Evolutionary conservation across 2,329 filamentous ascomycete species (phyloP).

Genomic region (Colletotrichum neosansevieriae): DNA sequence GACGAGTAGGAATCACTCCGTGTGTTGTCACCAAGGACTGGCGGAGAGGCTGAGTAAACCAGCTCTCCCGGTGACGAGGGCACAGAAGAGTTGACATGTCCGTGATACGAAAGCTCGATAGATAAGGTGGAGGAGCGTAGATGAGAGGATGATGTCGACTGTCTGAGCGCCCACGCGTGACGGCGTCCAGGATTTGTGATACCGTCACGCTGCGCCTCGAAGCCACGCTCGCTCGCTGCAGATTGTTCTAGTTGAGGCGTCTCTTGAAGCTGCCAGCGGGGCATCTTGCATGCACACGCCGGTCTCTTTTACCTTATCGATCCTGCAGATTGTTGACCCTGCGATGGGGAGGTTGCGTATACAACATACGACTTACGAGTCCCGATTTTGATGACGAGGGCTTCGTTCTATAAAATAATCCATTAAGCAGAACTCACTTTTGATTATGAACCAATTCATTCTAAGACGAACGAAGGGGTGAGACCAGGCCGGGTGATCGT

Average conservation of each 20-base stretch:
- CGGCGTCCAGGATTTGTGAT: constrained; percentile 22
- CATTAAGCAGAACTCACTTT: background rate
- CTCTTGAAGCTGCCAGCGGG: background rate
- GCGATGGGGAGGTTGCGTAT: constrained; percentile 13
- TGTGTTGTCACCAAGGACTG: background rate
- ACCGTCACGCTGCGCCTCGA: constrained; percentile 27
- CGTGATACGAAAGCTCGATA: background rate
- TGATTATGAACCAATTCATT: background rate
- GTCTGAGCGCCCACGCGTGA: constrained; percentile 32
- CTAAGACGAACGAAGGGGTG: constrained; percentile 24
- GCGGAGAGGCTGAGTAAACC: background rate
- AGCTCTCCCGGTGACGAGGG: background rate
- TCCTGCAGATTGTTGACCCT: constrained; percentile 8
- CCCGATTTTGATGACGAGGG: too few relatives aligned
- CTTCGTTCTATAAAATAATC: background rate
- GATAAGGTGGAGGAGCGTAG: background rate
- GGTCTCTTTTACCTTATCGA: constrained; percentile 14
- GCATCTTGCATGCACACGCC: background rate
- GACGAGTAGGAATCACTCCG: background rate
- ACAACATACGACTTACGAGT: background rate
- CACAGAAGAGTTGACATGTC: constrained; percentile 11
- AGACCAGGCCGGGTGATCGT: constrained; percentile 13
- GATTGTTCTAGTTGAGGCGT: background rate
- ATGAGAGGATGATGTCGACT: constrained; percentile 8
- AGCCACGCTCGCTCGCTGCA: constrained; percentile 15